Conservation (phyloP, 768 basidiomycete genomes). For the Ramaria sp. region DNA sequence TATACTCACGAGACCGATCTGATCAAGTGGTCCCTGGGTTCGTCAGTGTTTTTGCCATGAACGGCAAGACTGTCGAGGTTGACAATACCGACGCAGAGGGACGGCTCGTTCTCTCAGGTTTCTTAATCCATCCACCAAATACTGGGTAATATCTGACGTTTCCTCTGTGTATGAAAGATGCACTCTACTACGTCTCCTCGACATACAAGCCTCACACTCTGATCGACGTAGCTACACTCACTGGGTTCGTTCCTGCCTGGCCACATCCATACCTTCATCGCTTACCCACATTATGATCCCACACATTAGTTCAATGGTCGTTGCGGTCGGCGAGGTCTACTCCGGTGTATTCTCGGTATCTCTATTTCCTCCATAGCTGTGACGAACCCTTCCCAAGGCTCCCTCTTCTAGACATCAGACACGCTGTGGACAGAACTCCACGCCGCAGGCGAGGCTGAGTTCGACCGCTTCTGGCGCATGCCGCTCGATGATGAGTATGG, state of each 20-base stretch:
- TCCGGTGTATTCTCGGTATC: slow-evolving; percentile 68
- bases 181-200: slow-evolving; percentile 72
- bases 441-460: slow-evolving; percentile 59
- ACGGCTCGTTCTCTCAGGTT: slow-evolving; percentile 63
- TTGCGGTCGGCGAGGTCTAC: slow-evolving; percentile 67
- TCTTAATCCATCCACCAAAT: slow-evolving; percentile 7
- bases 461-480: slow-evolving; percentile 86
- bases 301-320: slow-evolving; percentile 52
- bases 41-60: slow-evolving; percentile 70
- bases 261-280: not conserved
- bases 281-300: not conserved
- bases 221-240: slow-evolving; percentile 82
- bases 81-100: slow-evolving; percentile 87
- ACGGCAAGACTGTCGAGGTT: slow-evolving; percentile 77
- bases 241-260: slow-evolving; percentile 35
- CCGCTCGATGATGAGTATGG: slow-evolving; percentile 77
- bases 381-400: no score
- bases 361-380: not conserved
- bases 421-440: slow-evolving; percentile 62
- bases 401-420: slow-evolving; percentile 47
- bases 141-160: not conserved
- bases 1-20: no score
- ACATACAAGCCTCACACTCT: slow-evolving; percentile 72
- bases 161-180: slow-evolving; percentile 35
- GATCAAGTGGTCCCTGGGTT: no score